Evolutionary conservation across 768 basidiomycete genomes (phyloP).

Genomic region (Russula earlei): DNA sequence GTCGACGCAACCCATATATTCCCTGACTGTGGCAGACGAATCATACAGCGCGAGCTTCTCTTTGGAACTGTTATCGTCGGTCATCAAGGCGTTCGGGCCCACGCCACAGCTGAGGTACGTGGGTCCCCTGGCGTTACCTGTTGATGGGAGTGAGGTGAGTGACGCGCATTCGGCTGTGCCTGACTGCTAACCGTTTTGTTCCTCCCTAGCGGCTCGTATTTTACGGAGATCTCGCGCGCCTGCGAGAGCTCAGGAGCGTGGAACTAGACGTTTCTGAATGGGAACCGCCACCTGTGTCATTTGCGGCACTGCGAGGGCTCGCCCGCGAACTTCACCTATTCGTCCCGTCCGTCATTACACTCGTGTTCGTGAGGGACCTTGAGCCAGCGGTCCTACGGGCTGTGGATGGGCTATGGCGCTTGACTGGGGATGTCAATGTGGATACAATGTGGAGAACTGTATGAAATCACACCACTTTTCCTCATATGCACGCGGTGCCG

Average conservation of each 20-base stretch:
- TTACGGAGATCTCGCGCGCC: constrained; percentile 48
- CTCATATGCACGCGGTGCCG: background rate
- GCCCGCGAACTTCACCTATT: constrained; percentile 54
- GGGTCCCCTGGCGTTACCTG: constrained; percentile 55
- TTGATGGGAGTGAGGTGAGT: constrained; percentile 44
- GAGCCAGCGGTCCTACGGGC: constrained; percentile 43
- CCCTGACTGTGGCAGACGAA: constrained; percentile 56
- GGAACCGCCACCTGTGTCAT: constrained; percentile 46
- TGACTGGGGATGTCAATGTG: constrained; percentile 23
- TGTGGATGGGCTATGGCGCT: constrained; percentile 22
- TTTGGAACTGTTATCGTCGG: constrained; percentile 39
- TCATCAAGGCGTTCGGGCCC: constrained; percentile 30
- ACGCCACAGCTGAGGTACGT: constrained; percentile 41
- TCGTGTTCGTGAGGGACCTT: constrained; percentile 57
- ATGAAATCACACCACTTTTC: background rate
- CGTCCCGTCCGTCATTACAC: constrained; percentile 38
- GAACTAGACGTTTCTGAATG: constrained; percentile 61
- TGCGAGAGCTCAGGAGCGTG: constrained; percentile 41
- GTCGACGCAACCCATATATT: constrained; percentile 36
- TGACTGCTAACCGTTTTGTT: background rate
- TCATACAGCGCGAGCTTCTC: constrained; percentile 46
- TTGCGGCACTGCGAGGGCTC: constrained; percentile 47
- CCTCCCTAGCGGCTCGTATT: constrained; percentile 46
- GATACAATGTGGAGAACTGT: constrained; percentile 14
- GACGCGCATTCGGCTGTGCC: background rate